Base-by-base conservation (phyloP, 2,329 filamentous ascomycete species). In the Aureobasidium zeae region DNA sequence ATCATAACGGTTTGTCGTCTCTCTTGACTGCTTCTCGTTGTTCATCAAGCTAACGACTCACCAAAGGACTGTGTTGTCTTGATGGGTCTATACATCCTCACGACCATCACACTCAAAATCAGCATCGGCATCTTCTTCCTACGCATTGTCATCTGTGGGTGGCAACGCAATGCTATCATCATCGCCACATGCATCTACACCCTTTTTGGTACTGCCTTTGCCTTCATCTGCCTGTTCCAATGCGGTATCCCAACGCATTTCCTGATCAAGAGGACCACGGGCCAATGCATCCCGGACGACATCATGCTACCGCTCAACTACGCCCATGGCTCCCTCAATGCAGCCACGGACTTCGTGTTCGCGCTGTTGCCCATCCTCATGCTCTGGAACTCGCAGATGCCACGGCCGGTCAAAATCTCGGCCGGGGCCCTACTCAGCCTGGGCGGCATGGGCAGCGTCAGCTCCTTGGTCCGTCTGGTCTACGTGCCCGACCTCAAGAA, bases 91-190 rank as follows among this genome's bases (percentile, higher is more conserved):
- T 69, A 70, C 48, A 50, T 67, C 25, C 38, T 61, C 5, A 59
- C 64, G 0, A 62, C 64, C 47, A 59, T 65, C 46, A 47, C 61
- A 10, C 51, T 69, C 46, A 70, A 70, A 48, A 60, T 69, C 21
- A 67, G 66, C 2, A 52, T 70, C 4, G 64, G 58, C 7, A 52
- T 69, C 26, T 69, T 69, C 55, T 68, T 69, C 52, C 55, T 64
- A 3, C 62, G 67, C 1, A 62, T 69, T 25, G 56, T 67, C 11
- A 54, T 52, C 9, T 54, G 58, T 22, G 37, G 31, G 9, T 67
- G 63, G 61, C 67, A 70, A 25, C 47, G 51, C 15, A 46, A 46
- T 17, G 49, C 53, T 13, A 50, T 63, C 25, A 57, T 54, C 29
- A 37, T 36, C 13, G 48, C 52, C 17, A 52, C 61, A n/a, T 13